Evolutionary conservation across 176 grass and related monocot species (phyloP), one percentile per base, ranked within the genome.

Genomic region (Ensete ventricosum): DNA sequence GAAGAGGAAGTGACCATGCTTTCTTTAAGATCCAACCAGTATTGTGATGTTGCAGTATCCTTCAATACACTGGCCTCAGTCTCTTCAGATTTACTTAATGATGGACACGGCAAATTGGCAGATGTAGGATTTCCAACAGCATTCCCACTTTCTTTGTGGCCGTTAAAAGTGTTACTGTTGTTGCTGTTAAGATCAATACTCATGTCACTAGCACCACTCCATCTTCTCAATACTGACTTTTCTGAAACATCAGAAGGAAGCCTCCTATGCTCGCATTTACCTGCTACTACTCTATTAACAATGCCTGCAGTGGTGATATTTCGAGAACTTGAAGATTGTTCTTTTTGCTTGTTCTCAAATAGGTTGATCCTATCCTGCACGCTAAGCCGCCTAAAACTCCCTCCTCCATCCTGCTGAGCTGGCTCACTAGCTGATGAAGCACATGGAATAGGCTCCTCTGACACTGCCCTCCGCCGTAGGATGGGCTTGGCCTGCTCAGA

Each of bases 181-280:
- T 83, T 96, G 74, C 74, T 84, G 78, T 87, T 87, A 24, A 92
- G 81, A 84, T 96, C 93, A 79, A 96, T 96, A 66, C 93, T 96
- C 93, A 96, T 96, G 73, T 96, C 89, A 66, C 93, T 96, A n/a
- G 91, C 87, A 85, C 73, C 86, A 79, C 93, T 96, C 89, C 87
- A 92, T 80, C 93, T 89, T 70, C 93, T 91, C 72, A 87, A 87
- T 66, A 78, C 84, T 52, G 92, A 80, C 72, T 93, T 98, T 26
- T 91, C 94, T 80, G 90, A 89, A 14, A 83, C 83, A 85, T 76
- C 81, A 88, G 94, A 98, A 89, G 83, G 90, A 75, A 91, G 82
- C 79, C 94, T 93, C 55, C 82, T 82, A 72, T 93, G 90, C 80
- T 91, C 90, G 16, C 86, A 88, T 83, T 90, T 92, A 57, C 24